Percentiles rank a stretch among this genome's conserved stretches.
phyloP scores from a whole-genome alignment of 768 basidiomycete genomes.

The Coprinellus aureogranulatus region DNA sequence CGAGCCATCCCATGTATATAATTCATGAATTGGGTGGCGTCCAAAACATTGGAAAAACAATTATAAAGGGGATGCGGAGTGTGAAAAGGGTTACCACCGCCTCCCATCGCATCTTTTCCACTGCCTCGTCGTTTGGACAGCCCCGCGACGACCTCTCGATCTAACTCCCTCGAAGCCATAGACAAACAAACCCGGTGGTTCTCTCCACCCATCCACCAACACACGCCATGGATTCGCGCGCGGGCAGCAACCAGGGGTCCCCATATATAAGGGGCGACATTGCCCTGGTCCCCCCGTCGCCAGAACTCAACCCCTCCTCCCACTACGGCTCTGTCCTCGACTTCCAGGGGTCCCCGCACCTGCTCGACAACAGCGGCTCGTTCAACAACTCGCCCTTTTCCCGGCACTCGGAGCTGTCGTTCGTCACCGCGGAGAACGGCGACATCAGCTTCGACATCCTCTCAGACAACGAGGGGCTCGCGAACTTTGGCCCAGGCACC shows the following conservation, averaged over 20 bases:
- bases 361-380: conserved; percentile 18
- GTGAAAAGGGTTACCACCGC: conserved; percentile 4
- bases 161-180: neutral
- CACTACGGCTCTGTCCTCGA: conserved; percentile 17
- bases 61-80: neutral
- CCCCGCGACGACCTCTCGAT: neutral
- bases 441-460: conserved; percentile 49
- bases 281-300: conserved; percentile 23
- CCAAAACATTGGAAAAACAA: neutral
- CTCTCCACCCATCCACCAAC: neutral
- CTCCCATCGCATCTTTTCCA: conserved; percentile 3
- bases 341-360: conserved; percentile 17
- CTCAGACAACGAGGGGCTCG: conserved; percentile 37
- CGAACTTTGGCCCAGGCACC: neutral
- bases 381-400: conserved; percentile 60
- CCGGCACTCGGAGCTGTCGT: conserved; percentile 62
- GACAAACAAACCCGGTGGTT: neutral
- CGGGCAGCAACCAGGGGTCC: conserved; percentile 11
- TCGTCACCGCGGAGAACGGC: conserved; percentile 45
- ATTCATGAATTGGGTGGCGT: neutral
- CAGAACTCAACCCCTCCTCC: conserved; percentile 22
- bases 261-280: conserved; percentile 24
- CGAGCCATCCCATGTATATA: neutral
- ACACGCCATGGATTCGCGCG: conserved; percentile 6
- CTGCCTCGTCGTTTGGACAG: conserved; percentile 7